Conservation (phyloP, 176 grass and related monocot genomes). For the Oropetium thomaeum region DNA sequence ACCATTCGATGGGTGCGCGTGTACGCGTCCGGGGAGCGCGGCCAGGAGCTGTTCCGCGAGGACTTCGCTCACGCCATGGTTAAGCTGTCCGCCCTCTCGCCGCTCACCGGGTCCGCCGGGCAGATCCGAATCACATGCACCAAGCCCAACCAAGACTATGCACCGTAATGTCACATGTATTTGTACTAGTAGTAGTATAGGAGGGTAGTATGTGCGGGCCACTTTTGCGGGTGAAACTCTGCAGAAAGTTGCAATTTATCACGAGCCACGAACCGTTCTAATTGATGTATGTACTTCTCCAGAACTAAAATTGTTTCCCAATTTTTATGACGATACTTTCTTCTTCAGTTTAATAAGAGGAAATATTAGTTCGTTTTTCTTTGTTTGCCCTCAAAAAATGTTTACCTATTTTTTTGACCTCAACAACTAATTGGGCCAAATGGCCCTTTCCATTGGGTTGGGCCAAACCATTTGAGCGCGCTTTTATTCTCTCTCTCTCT, state of each 20-base stretch:
- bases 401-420: too few relatives aligned
- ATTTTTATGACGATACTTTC: neutral
- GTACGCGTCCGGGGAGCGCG: constrained; percentile 37
- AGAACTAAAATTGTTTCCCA: neutral
- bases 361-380: too few relatives aligned
- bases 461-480: neutral
- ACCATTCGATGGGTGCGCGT: constrained; percentile 57
- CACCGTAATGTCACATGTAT: neutral
- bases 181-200: too few relatives aligned
- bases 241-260: neutral
- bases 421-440: neutral
- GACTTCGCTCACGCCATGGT: constrained; percentile 66
- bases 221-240: neutral
- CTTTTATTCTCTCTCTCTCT: neutral
- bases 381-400: too few relatives aligned
- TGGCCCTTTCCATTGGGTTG: neutral
- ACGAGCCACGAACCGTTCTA: neutral
- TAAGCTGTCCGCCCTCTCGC: constrained; percentile 45
- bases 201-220: neutral
- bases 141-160: neutral
- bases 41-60: constrained; percentile 42
- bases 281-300: too few relatives aligned
- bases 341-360: too few relatives aligned
- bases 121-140: constrained; percentile 43
- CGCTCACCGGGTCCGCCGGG: constrained; percentile 31